Evolutionary conservation across 192 early-diverging fungal species (phyloP).

Genomic region (Radiomyces spectabilis): DNA sequence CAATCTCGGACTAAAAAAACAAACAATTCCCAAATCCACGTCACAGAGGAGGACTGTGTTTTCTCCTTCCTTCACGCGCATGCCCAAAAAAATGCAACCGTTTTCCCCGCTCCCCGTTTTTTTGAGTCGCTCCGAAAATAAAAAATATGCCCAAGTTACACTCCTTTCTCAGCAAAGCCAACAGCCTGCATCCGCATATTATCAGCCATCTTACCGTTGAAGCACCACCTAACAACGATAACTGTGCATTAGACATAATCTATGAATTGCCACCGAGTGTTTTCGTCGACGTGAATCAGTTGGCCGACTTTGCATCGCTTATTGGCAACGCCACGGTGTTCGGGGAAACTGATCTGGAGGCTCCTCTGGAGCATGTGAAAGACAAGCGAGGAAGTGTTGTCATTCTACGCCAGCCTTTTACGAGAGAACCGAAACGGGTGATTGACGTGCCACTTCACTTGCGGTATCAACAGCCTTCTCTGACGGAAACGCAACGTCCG

Average conservation of each 20-base stretch:
- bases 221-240: background rate
- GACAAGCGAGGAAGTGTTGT: conserved; percentile 9
- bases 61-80: background rate
- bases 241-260: conserved; percentile 15
- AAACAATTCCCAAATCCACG: background rate
- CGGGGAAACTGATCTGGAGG: conserved; percentile 17
- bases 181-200: conserved; percentile 12
- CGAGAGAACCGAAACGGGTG: background rate
- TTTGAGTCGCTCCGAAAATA: background rate
- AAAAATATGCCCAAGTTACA: background rate
- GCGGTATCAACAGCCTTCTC: conserved; percentile 7
- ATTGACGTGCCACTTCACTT: conserved; percentile 18
- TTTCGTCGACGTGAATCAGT: conserved; percentile 20
- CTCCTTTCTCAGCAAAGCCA: background rate
- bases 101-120: background rate
- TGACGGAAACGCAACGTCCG: background rate
- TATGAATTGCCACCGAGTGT: conserved; percentile 17
- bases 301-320: background rate
- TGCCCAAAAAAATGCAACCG: no score
- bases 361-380: conserved; percentile 8
- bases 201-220: background rate
- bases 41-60: background rate
- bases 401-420: background rate
- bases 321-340: background rate
- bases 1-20: background rate